Conservation (phyloP, 805 yeast genomes). For the Ogataea nakhonphanomensis region DNA sequence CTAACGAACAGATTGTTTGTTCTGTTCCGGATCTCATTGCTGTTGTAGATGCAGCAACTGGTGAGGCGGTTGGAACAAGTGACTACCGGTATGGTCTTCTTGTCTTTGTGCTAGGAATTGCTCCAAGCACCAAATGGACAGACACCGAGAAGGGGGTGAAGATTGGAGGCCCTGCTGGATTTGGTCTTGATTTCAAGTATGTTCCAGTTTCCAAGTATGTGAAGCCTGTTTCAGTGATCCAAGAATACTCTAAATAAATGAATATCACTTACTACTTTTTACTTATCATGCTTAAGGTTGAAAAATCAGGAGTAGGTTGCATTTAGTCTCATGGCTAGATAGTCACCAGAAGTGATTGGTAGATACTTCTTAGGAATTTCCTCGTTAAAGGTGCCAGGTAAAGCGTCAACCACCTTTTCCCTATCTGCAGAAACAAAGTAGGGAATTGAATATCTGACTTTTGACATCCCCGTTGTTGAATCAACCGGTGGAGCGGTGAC, state of each 20-base stretch:
- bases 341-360: slow-evolving; percentile 24
- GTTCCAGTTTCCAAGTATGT: slow-evolving; percentile 36
- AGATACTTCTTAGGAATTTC: slow-evolving; percentile 18
- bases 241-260: slow-evolving; percentile 29
- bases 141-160: slow-evolving; percentile 35
- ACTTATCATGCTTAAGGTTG: not conserved
- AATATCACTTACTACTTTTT: not conserved
- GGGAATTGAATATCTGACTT: slow-evolving; percentile 30
- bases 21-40: slow-evolving; percentile 47
- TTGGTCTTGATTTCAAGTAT: slow-evolving; percentile 35
- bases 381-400: slow-evolving; percentile 21
- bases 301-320: slow-evolving; percentile 16
- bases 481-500: slow-evolving; percentile 31
- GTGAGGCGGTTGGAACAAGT: slow-evolving; percentile 48
- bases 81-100: slow-evolving; percentile 44
- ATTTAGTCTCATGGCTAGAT: slow-evolving; percentile 20
- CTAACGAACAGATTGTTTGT: slow-evolving; percentile 32
- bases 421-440: slow-evolving; percentile 26
- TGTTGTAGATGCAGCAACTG: slow-evolving; percentile 40
- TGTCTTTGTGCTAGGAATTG: slow-evolving; percentile 41
- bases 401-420: slow-evolving; percentile 16
- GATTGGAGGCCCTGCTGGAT: slow-evolving; percentile 42
- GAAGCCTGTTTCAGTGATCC: slow-evolving; percentile 38
- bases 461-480: slow-evolving; percentile 14
- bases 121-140: slow-evolving; percentile 38